A percentile compares a stretch with the other conserved stretches of the same genome.
phyloP scores from a whole-genome alignment of 352 stramenopile genomes.

The Globisporangium yorkense region DNA sequence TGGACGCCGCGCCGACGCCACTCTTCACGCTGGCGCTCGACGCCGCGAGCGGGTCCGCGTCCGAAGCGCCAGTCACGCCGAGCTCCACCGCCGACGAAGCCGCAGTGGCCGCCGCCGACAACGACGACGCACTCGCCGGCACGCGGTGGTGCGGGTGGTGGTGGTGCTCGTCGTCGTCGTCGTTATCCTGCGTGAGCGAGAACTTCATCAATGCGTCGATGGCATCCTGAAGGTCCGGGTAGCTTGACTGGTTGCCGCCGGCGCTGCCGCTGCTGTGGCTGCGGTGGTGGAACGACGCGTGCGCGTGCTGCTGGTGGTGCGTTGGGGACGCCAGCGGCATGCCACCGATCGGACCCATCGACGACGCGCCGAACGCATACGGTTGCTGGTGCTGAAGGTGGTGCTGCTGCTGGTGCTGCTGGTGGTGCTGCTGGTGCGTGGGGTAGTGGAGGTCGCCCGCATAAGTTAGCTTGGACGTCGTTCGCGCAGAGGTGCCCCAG shows the following conservation, averaged over 20 bases:
- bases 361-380: constrained; percentile 1
- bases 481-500: constrained; percentile 21
- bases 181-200: constrained; percentile 55
- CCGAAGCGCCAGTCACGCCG: background rate
- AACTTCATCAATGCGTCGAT: constrained; percentile 88
- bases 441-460: constrained; percentile 33
- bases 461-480: constrained; percentile 44
- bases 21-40: background rate
- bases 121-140: constrained; percentile 13
- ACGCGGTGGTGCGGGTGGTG: constrained; percentile 3
- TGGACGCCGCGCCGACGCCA: background rate
- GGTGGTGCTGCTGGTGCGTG: background rate
- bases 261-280: constrained; percentile 8
- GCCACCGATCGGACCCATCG: constrained; percentile 23
- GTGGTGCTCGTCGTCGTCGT: constrained; percentile 13
- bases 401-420: constrained; percentile 2
- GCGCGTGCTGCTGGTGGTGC: constrained; percentile 8
- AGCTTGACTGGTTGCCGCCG: constrained; percentile 23
- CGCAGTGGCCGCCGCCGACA: constrained; percentile 8
- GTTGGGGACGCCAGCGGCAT: constrained; percentile 16
- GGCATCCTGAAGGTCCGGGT: constrained; percentile 80
- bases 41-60: background rate
- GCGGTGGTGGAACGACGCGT: constrained; percentile 1
- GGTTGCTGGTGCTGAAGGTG: constrained; percentile 5
- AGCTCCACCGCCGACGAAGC: background rate